Base-by-base conservation (phyloP, 129 eudicot genomes). In the Escallonia herrerae region DNA sequence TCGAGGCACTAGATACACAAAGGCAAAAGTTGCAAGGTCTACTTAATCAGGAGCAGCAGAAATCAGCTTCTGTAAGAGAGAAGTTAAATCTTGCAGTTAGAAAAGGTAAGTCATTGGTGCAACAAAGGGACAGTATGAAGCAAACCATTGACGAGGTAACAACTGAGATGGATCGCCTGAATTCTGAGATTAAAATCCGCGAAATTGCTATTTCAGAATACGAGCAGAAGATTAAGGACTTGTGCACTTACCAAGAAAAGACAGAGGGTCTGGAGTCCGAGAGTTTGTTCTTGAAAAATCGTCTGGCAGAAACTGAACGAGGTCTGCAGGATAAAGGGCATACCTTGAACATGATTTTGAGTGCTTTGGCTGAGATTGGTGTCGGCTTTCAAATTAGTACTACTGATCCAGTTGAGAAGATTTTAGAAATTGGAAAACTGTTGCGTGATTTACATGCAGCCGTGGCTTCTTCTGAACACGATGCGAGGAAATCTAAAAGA, bases 41-140 rank as follows among this genome's bases (percentile, higher is more conserved):
- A 55, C 90, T 84, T 70, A 83, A 49, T 63, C 96, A 87, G 75
- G 97, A 87, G 74, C 96, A 91, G 72, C 95, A 87, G 68, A 91
- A 85, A 67, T 74, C 89, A 55, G 86, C 85, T 69, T 72, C 95
- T 53, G 81, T 83, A 48, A 82, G 90, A 75, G 99, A 93, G 58
- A 93, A 93, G 78, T 74, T 93, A 68, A 93, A 89, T 73, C 77
- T 88, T 56, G 99, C 99, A 3, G 99, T 93, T 69, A 84, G 89
- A 66, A 93, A 82, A 79, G 99, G 96, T 12, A 93, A 93, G 72
- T 86, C 95, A 33, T 69, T 93, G 81, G 91, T 93, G 57, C 99
- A 93, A 72, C 96, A 89, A 58, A 77, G 99, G 60, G 99, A 93
- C 65, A 62, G 81, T 67, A 72, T 93, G 90, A 93, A 75, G 79